Percentiles rank a stretch among this genome's conserved stretches.
These are phyloP conservation scores for Penicillium fimorum DNA, from an alignment of 495 filamentous ascomycete genomes.

Conservation along the genomic window DNA sequence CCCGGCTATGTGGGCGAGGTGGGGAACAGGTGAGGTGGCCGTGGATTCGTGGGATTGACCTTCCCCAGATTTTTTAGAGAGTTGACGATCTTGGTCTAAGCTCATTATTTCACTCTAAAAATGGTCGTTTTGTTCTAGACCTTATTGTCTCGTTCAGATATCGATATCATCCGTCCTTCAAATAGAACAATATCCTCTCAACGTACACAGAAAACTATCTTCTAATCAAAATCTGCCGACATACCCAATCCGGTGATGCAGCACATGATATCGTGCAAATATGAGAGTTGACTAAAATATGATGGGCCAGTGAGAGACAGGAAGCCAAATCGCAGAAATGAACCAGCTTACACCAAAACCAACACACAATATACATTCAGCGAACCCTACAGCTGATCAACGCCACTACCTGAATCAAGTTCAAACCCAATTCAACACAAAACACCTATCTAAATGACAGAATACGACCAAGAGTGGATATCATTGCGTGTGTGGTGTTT, in stretches of 20 bases:
- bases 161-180: background rate
- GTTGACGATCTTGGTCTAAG: background rate
- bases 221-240: background rate
- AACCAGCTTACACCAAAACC: background rate
- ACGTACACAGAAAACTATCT: too few relatives aligned
- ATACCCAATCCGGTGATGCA: background rate
- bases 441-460: background rate
- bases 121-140: background rate
- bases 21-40: background rate
- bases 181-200: too few relatives aligned
- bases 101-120: background rate
- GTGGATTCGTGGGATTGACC: background rate
- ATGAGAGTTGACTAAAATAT: background rate
- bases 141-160: background rate
- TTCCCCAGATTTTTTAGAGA: constrained; percentile 1
- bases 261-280: background rate
- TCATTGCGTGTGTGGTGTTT: background rate
- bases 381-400: background rate
- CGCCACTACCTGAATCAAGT: background rate
- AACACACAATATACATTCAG: background rate
- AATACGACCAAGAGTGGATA: background rate
- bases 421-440: background rate
- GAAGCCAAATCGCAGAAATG: background rate
- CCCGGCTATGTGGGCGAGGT: background rate
- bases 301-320: background rate